Evolutionary conservation across 2,329 filamentous ascomycete genomes (phyloP).

Genomic region (Fonsecaea erecta): DNA sequence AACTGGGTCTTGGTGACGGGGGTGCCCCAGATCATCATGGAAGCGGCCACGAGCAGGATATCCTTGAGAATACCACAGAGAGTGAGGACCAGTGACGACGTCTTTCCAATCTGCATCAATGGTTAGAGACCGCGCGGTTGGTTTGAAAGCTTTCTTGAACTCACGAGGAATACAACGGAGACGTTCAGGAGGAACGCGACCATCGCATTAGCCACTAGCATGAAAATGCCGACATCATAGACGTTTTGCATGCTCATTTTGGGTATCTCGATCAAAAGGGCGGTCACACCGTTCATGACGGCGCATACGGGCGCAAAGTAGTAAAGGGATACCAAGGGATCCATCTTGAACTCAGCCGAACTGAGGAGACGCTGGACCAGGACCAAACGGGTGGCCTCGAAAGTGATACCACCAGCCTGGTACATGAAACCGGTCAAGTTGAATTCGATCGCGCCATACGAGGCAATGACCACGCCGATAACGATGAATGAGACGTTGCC

Average conservation of each 20-base stretch:
- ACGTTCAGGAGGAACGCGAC: slow-evolving; percentile 82
- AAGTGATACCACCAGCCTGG: slow-evolving; percentile 75
- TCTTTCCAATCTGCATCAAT: slow-evolving; percentile 74
- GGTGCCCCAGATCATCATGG: slow-evolving; percentile 78
- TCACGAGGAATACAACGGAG: slow-evolving; percentile 82
- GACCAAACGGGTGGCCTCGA: slow-evolving; percentile 79
- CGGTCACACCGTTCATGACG: slow-evolving; percentile 75
- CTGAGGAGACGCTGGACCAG: slow-evolving; percentile 85
- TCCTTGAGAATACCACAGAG: slow-evolving; percentile 87
- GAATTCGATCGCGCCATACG: slow-evolving; percentile 94
- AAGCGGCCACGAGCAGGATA: slow-evolving; percentile 77
- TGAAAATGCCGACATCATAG: slow-evolving; percentile 66
- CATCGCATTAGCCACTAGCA: slow-evolving; percentile 73
- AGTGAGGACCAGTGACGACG: slow-evolving; percentile 82
- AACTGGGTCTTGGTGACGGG: slow-evolving; percentile 72
- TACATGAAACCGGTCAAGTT: slow-evolving; percentile 61
- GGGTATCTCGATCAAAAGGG: slow-evolving; percentile 70
- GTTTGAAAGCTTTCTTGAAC: slow-evolving; percentile 42
- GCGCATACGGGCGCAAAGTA: slow-evolving; percentile 88
- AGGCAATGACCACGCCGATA: slow-evolving; percentile 90
- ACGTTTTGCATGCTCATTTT: slow-evolving; percentile 69
- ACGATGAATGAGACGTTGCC: slow-evolving; percentile 95
- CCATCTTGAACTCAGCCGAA: slow-evolving; percentile 81
- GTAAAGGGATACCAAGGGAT: slow-evolving; percentile 84
- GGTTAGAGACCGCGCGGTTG: slow-evolving; percentile 1